Evolutionary conservation across 169 alveolate genomes (phyloP).

Genomic region (Cryptosporidium andersoni): DNA sequence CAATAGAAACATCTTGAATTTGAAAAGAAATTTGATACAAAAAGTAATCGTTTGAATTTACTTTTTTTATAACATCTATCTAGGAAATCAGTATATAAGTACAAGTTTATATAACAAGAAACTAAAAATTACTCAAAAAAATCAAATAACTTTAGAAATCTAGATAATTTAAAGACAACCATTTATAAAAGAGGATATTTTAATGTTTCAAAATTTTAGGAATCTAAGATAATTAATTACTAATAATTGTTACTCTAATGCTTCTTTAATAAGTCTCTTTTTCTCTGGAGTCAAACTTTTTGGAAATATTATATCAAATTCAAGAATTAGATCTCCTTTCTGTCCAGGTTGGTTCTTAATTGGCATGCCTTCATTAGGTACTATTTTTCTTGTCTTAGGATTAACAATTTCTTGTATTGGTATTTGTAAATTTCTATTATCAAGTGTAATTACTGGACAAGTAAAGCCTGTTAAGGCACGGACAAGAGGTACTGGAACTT

Average conservation of each 20-base stretch:
- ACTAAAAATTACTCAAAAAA: too few relatives aligned
- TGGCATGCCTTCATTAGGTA: constrained; percentile 84
- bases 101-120: too few relatives aligned
- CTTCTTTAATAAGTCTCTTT: constrained; percentile 77
- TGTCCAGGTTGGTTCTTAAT: constrained; percentile 79
- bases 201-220: too few relatives aligned
- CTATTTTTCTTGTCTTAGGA: constrained; percentile 80
- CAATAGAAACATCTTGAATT: too few relatives aligned
- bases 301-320: constrained; percentile 84
- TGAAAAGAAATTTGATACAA: too few relatives aligned
- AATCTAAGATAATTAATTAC: too few relatives aligned
- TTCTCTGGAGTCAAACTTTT: constrained; percentile 80
- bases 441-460: constrained; percentile 83
- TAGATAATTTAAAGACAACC: too few relatives aligned
- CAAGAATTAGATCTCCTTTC: constrained; percentile 83
- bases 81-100: too few relatives aligned
- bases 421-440: constrained; percentile 82
- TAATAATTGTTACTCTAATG: constrained; percentile 33
- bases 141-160: too few relatives aligned
- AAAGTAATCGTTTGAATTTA: too few relatives aligned
- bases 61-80: too few relatives aligned
- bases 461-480: constrained; percentile 87
- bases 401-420: constrained; percentile 83
- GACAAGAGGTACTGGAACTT: constrained; percentile 83
- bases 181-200: too few relatives aligned